Evolutionary conservation across 345 rosid genomes (phyloP), one percentile per base, ranked within the genome.

Genomic region (Clarkia xantiana): DNA sequence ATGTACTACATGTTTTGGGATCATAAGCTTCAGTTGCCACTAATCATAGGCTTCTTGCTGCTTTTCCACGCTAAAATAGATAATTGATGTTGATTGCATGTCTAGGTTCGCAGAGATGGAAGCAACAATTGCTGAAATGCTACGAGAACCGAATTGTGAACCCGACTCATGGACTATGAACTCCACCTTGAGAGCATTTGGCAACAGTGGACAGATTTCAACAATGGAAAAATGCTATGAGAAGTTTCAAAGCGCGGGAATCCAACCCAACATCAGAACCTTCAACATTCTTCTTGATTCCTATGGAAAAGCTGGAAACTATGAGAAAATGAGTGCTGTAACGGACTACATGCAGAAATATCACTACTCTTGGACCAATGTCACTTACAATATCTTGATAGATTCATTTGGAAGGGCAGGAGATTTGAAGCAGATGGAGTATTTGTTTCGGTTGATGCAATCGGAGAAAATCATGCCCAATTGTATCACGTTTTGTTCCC

Each of bases 141-240:
- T 84, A 18, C 52, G 64, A n/a, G 69, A 76, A 64, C 58, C 75
- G 5, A 71, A 71, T 13, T 84, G 94, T 52, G 61, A 76, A 59
- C 95, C 97, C 40, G 95, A 84, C 64, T 81, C 77, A n/a, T 84
- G 95, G 95, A 82, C 95, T 44, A 80, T 85, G 95, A 84, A 84
- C 71, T 89, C 87, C 44, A 85, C 89, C 6, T 60, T 89, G 29
- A 75, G 97, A 64, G 95, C 95, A 58, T 89, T 84, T 69, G 94
- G 94, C 11, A 64, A 75, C 58, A 82, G 74, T 25, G 85, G 95
- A 47, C 97, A 84, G 67, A 78, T 82, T 39, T 78, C 69, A 59
- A 85, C 74, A 54, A 89, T 82, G 94, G 94, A 89, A 82, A 79
- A 69, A 45, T 85, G 97, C 65, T 89, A 85, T 9, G 97, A 85